Percentiles rank a stretch among this genome's conserved stretches.
These are phyloP conservation scores for Thelonectria blattea DNA, from an alignment of 2,329 filamentous ascomycete genomes.

Conservation along the genomic window DNA sequence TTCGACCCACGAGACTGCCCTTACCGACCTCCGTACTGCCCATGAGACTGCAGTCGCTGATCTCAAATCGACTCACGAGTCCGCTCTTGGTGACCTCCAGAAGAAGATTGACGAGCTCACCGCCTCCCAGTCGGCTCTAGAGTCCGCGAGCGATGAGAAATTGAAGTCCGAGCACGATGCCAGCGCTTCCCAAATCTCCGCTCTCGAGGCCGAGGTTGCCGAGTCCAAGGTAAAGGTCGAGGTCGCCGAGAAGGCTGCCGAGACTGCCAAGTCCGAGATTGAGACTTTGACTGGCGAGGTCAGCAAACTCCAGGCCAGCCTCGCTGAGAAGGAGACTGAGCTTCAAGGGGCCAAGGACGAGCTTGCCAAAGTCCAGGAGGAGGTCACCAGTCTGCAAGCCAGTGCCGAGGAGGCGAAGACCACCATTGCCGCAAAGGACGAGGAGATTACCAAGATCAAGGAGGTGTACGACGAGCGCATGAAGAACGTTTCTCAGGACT, in stretches of 20 bases:
- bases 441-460: conserved; percentile 57
- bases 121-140: conserved; percentile 52
- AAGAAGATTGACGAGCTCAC: conserved; percentile 61
- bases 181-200: conserved; percentile 52
- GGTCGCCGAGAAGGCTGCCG: conserved; percentile 53
- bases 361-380: conserved; percentile 50
- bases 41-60: conserved; percentile 58
- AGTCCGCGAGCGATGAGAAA: conserved; percentile 53
- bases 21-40: conserved; percentile 55
- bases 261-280: conserved; percentile 51
- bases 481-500: conserved; percentile 64
- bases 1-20: conserved; percentile 54
- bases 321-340: conserved; percentile 53
- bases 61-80: conserved; percentile 58
- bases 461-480: conserved; percentile 64
- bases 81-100: conserved; percentile 55
- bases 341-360: conserved; percentile 52
- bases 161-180: conserved; percentile 53
- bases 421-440: conserved; percentile 55
- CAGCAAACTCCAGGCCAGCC: conserved; percentile 46
- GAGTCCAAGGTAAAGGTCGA: conserved; percentile 57
- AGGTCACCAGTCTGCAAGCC: conserved; percentile 55
- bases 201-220: conserved; percentile 58
- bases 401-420: conserved; percentile 55
- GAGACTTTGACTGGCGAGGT: conserved; percentile 51